Conservation (phyloP, 345 rosid species). For the Lepidium didymum region DNA sequence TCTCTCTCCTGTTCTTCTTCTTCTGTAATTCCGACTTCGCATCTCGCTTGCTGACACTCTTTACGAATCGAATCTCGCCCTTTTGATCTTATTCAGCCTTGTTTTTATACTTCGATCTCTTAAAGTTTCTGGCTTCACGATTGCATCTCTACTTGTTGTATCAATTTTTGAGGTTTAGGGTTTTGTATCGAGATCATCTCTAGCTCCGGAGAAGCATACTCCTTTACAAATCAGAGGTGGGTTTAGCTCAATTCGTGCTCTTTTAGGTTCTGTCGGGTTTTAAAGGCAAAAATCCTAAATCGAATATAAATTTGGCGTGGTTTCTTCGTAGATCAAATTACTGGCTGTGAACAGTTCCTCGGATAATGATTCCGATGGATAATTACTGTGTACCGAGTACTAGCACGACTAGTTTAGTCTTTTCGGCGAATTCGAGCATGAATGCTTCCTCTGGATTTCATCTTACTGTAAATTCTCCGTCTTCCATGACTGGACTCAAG, state of each 20-base stretch:
- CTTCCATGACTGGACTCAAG: slow-evolving; percentile 13
- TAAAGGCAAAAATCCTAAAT: slow-evolving; percentile 16
- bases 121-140: background rate
- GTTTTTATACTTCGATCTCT: background rate
- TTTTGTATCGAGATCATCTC: slow-evolving; percentile 8
- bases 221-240: slow-evolving; percentile 19
- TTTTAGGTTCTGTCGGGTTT: background rate
- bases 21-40: slow-evolving; percentile 21
- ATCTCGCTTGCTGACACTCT: slow-evolving; percentile 12
- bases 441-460: slow-evolving; percentile 21
- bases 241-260: background rate
- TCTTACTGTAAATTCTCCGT: slow-evolving; percentile 21
- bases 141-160: background rate
- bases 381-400: slow-evolving; percentile 23
- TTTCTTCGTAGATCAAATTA: background rate
- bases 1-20: slow-evolving; percentile 22
- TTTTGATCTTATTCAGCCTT: background rate
- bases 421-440: slow-evolving; percentile 24
- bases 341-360: background rate
- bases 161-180: slow-evolving; percentile 14
- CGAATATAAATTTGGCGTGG: background rate
- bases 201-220: background rate
- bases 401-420: slow-evolving; percentile 22
- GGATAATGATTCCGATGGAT: slow-evolving; percentile 30
- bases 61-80: slow-evolving; percentile 1